Conservation (phyloP, 2,329 filamentous ascomycete species). For the Colletotrichum ledebouriae region DNA sequence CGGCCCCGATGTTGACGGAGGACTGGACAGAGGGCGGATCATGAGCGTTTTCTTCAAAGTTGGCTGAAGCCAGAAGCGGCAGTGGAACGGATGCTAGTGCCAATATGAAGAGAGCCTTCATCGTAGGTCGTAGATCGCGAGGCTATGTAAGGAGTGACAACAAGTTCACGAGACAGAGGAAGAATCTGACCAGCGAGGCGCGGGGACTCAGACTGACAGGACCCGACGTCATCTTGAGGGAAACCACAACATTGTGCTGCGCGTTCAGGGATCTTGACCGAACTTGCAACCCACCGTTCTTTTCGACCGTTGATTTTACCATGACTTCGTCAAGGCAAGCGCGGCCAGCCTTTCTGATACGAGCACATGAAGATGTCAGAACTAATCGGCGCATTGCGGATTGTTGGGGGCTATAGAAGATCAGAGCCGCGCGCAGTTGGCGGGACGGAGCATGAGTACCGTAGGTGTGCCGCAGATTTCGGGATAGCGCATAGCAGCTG, state of each 20-base stretch:
- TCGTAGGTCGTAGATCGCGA: not conserved
- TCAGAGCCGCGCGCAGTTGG: not conserved
- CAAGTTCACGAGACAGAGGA: not conserved
- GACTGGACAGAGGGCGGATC: conserved; percentile 50
- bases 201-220: not conserved
- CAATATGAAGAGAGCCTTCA: conserved; percentile 5
- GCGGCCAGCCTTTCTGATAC: not conserved
- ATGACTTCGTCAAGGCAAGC: not conserved
- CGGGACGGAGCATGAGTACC: not conserved
- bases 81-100: not conserved
- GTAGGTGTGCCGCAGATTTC: too few relatives aligned
- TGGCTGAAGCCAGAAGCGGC: not conserved
- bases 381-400: too few relatives aligned
- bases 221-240: not conserved
- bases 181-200: not conserved
- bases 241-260: not conserved
- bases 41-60: not conserved
- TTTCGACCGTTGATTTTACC: not conserved
- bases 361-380: too few relatives aligned
- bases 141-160: not conserved
- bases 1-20: conserved; percentile 67
- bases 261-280: not conserved
- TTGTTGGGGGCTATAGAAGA: too few relatives aligned
- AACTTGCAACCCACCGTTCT: not conserved
- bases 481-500: too few relatives aligned